Conservation (phyloP, 2,329 filamentous ascomycete genomes). For the Aureobasidium subglaciale region DNA sequence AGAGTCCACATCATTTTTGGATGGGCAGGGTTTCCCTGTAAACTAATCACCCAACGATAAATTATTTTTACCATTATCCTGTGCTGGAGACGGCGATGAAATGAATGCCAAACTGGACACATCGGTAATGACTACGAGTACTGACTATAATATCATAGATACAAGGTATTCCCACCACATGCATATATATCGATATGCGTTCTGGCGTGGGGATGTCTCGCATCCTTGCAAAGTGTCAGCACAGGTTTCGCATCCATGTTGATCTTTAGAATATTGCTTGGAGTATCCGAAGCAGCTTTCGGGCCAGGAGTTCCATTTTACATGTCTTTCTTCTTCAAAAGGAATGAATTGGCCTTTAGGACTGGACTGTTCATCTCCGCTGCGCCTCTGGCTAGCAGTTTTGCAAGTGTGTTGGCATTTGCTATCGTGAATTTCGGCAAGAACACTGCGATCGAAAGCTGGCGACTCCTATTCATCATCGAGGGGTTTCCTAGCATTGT, state of each 20-base stretch:
- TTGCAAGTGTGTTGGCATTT: conserved; percentile 75
- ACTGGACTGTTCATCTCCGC: conserved; percentile 83
- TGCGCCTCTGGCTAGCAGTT: conserved; percentile 53
- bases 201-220: conserved; percentile 69
- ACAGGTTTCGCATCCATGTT: conserved; percentile 47
- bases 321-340: conserved; percentile 55
- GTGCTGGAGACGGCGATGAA: too few species aligned
- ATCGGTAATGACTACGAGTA: too few species aligned
- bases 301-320: conserved; percentile 58
- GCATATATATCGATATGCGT: conserved; percentile 60
- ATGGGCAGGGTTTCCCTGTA: neutral
- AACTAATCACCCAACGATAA: neutral
- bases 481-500: conserved; percentile 81
- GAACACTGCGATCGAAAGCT: conserved; percentile 63
- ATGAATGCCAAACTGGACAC: too few species aligned
- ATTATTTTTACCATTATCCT: too few species aligned
- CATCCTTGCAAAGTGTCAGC: conserved; percentile 58
- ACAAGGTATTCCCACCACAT: conserved; percentile 53
- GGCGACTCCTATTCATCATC: conserved; percentile 77
- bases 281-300: conserved; percentile 55
- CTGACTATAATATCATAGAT: conserved; percentile 26
- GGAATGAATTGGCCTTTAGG: conserved; percentile 71
- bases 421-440: conserved; percentile 63
- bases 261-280: conserved; percentile 53
- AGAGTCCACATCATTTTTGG: neutral